Evolutionary conservation across 148 eudicot species (phyloP).

Genomic region (Cornus florida): DNA sequence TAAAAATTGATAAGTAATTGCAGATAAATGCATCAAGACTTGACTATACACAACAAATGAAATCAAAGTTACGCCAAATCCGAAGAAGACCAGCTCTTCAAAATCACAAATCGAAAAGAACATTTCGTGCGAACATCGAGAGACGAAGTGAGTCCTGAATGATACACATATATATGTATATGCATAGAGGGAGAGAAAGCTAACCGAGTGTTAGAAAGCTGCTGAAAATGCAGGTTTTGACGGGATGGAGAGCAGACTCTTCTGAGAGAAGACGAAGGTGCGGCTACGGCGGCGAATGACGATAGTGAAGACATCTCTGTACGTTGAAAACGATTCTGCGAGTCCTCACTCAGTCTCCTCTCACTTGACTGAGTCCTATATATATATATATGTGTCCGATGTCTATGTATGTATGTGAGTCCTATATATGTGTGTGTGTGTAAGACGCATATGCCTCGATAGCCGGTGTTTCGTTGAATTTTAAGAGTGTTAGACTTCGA

Average conservation of each 20-base stretch:
- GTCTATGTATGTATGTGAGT: no score
- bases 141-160: not conserved
- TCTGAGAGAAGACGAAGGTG: constrained; percentile 16
- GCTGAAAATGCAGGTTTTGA: constrained; percentile 5
- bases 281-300: constrained; percentile 21
- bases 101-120: not conserved
- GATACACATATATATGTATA: no score
- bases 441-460: no score
- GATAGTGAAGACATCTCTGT: constrained; percentile 30
- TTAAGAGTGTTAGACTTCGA: no score
- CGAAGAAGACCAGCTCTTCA: not conserved
- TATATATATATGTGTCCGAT: no score
- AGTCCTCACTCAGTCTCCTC: not conserved
- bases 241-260: constrained; percentile 13
- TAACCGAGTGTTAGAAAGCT: constrained; percentile 17
- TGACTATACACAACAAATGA: not conserved
- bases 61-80: not conserved
- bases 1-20: not conserved
- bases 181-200: constrained; percentile 2
- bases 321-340: not conserved
- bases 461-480: no score
- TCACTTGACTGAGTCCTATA: no score
- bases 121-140: not conserved
- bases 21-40: not conserved
- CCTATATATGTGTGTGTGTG: no score